Evolutionary conservation across 345 rosid species (phyloP), one percentile per base, ranked within the genome.

Genomic region (Excoecaria cochinchinensis): DNA sequence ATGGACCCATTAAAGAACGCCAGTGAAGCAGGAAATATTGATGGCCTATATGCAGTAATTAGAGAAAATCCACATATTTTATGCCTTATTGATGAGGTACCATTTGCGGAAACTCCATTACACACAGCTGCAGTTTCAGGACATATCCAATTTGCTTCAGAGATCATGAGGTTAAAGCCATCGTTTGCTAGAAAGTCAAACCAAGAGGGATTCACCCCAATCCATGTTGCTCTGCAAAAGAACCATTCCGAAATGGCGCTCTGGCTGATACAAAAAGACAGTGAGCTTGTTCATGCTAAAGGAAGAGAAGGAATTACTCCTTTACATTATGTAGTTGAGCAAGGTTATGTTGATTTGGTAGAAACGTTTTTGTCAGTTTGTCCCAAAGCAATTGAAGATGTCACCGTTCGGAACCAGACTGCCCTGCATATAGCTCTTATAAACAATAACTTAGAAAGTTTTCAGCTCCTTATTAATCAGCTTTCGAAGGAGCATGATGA

Each of bases 121-220:
- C 87, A 86, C 42, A 46, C 61, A 19, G 77, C 89, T 39, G 83
- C 77, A 46, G 47, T 42, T n/a, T 21, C 39, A n/a, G 86, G 89
- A 7, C 31, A 65, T 15, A 55, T 67, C 42, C 82, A 74, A 22
- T 84, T 67, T 21, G 83, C 85, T 8, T 25, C 61, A 80, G 86
- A 86, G 55, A 40, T 82, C 0, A 66, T 80, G 69, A 77, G 73
- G 69, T 52, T 86, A 70, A 74, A 67, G 64, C 89, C 87, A 19
- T 84, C 81, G 62, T 82, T 84, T 63, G 71, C 77, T 48, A 65
- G 67, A 46, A 86, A 77, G 59, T 76, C 76, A 17, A 86, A 81
- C 63, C 68, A 21, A 5, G 48, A 56, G 4, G 86, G 87, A 11
- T 44, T 67, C 24, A 71, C 71, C 15, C 87, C 87, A 12, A 47